Evolutionary conservation across 208 protist species (phyloP).

Genomic region (Herpetomonas tarakana): DNA sequence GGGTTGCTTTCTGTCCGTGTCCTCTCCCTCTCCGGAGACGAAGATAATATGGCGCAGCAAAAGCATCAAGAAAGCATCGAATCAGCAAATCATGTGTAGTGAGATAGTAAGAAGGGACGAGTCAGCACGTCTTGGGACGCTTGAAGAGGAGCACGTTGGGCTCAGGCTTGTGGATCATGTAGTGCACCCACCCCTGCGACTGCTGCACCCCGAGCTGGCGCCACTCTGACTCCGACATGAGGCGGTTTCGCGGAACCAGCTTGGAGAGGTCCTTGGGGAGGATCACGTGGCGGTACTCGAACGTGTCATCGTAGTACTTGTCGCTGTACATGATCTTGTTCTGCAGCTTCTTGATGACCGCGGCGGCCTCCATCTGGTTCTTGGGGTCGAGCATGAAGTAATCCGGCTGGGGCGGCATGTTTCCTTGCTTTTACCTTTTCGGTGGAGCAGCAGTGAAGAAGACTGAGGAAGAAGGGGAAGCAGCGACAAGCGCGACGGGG

Average conservation of each 20-base stretch:
- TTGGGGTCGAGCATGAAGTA: slow-evolving; percentile 83
- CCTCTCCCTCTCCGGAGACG: too few relatives aligned
- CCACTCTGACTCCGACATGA: slow-evolving; percentile 97
- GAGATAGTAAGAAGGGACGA: not conserved
- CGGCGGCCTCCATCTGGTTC: slow-evolving; percentile 57
- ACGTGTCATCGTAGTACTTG: slow-evolving; percentile 95
- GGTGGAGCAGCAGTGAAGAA: too few relatives aligned
- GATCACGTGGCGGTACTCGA: slow-evolving; percentile 98
- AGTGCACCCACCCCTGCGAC: slow-evolving; percentile 97
- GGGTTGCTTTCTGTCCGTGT: too few relatives aligned
- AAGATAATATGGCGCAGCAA: too few relatives aligned
- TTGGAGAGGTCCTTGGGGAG: slow-evolving; percentile 95
- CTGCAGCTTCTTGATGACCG: slow-evolving; percentile 82
- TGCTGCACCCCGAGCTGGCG: slow-evolving; percentile 97
- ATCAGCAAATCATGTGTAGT: too few relatives aligned
- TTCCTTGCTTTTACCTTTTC: too few relatives aligned
- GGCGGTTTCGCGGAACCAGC: slow-evolving; percentile 81
- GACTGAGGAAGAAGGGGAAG: too few relatives aligned
- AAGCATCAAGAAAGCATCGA: too few relatives aligned
- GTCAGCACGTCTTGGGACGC: slow-evolving; percentile 54
- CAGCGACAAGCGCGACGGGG: too few relatives aligned
- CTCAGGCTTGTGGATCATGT: slow-evolving; percentile 97
- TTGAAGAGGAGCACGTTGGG: slow-evolving; percentile 97
- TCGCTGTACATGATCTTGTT: slow-evolving; percentile 95
- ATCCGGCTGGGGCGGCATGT: slow-evolving; percentile 46